Evolutionary conservation across 495 filamentous ascomycete genomes (phyloP), one percentile per base, ranked within the genome.

Genomic region (Podospora pseudopauciseta): DNA sequence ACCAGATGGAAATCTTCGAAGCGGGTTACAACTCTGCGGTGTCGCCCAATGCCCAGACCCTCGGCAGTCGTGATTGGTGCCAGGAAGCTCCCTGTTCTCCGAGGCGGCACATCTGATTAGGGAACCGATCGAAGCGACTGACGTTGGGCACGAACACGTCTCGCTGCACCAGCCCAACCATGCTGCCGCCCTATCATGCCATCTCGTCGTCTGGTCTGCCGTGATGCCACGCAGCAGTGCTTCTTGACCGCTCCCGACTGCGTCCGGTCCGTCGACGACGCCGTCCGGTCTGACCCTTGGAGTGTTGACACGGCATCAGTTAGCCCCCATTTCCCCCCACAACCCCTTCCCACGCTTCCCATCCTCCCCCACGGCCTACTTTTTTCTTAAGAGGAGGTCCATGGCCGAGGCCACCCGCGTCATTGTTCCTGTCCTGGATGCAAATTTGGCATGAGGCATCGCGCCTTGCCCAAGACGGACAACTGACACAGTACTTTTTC

Each of bases 111-210:
- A 65, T 68, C 57, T 70, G 73, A 68, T 73, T 69, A 66, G 67
- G 73, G 64, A 32, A 61, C 18, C 61, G 61, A 63, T 27, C 34
- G 55, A 58, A 58, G 69, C 34, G 62, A 57, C 39, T 34, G 55
- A 20, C 9, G 67, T 75, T 75, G 71, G 73, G 73, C 71, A 75
- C 67, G 68, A 67, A 75, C 67, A 60, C 69, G 65, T 69, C 71
- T 64, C 30, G 67, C 67, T 72, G 69, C 23, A 55, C 63, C 64
- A 60, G 49, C 53, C 54, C 55, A 60, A 55, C 57, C 26, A 27
- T 54, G 63, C 23, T 64, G 55, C 61, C 28, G 27, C 34, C 61
- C 61, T 63, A 63, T 63, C 61, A 63, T 19, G 4, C 61, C 34
- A 63, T 58, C 55, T 20, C n/a, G 11, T 26, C 55, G 39, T 61